Base-by-base conservation (phyloP, 495 filamentous ascomycete genomes). In the Penicillium psychrofluorescens region DNA sequence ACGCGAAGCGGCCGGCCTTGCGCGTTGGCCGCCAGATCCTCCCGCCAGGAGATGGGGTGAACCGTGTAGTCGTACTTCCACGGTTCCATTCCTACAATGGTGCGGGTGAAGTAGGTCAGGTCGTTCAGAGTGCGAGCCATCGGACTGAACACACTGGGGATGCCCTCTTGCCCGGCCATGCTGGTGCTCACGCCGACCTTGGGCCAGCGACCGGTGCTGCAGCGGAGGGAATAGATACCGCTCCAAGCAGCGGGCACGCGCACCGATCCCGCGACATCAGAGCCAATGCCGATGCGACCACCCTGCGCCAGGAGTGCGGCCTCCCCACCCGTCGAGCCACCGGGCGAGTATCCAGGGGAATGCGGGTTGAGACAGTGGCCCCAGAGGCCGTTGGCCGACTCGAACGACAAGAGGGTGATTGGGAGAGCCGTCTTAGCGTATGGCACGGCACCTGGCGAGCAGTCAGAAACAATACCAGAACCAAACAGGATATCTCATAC, bases 391-490 rank as follows among this genome's bases (percentile, higher is more conserved):
- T 95, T 98, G 36, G 81, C 82, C 13, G 85, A 90, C 62, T 97
- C 92, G 55, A 97, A 97, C 29, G 84, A 89, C 40, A 97, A 73
- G 7, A 98, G 77, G 0, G 91, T 95, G 40, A 91, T 85, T 4
- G 92, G 92, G n/a, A 92, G 56, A 43, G 92, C 91, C 1, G 92
- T 98, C 72, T 97, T 98, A 12, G 90, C 88, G 61, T 95, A 95
- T 1, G 92, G 92, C 1, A 98, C 74, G 4, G 92, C 92, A n/a
- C 86, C 85, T 77, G 27, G 22, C 16, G 9, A 34, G 2, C 35
- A 4, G 12, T 45, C 6, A 54, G 48, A 16, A 40, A 32, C 15
- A 15, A 40, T 15, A 6, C 39, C 34, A 28, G 27, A 7, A 34
- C 6, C 35, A 8, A 8, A 29, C 14, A 6, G 15, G 11, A 10